Base-by-base conservation (phyloP, 106 monocot genomes). In the Dendrobium nobile region DNA sequence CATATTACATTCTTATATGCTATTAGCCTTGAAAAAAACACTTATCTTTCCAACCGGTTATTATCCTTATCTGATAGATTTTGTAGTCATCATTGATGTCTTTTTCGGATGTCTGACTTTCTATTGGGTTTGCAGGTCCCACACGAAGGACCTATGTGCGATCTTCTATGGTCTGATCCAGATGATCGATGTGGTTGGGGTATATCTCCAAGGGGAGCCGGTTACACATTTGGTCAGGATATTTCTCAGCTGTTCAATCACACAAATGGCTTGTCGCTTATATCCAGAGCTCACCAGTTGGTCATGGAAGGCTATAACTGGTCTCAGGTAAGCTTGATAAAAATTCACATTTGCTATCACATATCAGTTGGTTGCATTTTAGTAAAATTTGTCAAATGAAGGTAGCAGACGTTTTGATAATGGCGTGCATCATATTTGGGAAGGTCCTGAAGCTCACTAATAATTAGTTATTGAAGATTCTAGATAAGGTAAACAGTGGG, bases 121-220 rank as follows among this genome's bases (percentile, higher is more conserved):
- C 54, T 47, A 4, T 47, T 77, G 13, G 77, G 77, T 37, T 78
- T 82, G 75, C 80, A 95, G 95, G 92, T 95, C 56, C 95, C 95
- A 18, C 92, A 95, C 73, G 95, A 95, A 88, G 95, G 95, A 6
- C 95, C 95, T 20, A 95, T 95, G 92, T 95, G 95, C 42, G 95
- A 95, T 81, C 88, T 95, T 48, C 75, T 95, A 19, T 95, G 95
- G 95, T 95, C 95, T 80, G 95, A 95, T 64, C 95, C 95, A 9
- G 95, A 95, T 86, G 95, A 95, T 77, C 84, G 95, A 15, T 95
- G 95, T 75, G 95, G 95, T 7, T 95, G 95, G 95, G 95, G 95
- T 7, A 95, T 95, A 78, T 95, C 95, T 22, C 95, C 95, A 26
- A 85, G 95, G 70, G 95, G 95, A 55, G 92, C 92, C 22, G 95